phyloP scores from a whole-genome alignment of 176 grass and related monocot genomes.

The Pontederia paniculata region DNA sequence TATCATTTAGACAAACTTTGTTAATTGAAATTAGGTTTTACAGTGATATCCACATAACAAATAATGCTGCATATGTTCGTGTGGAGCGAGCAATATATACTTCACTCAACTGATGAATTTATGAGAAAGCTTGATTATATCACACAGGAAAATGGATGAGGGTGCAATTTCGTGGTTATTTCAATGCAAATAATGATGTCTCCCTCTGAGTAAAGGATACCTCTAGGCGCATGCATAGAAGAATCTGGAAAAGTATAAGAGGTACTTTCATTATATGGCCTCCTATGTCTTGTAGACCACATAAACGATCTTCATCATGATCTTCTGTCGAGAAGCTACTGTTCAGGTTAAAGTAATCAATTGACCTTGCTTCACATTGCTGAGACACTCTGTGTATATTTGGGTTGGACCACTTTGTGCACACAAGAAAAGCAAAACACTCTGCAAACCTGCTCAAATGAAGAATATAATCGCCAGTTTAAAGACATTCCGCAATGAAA shows the following conservation, averaged over 20 bases:
- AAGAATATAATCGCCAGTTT: slow-evolving; percentile 7
- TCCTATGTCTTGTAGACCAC: slow-evolving; percentile 48
- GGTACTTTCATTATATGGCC: slow-evolving; percentile 49
- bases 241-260: slow-evolving; percentile 42
- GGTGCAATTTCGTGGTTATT: background rate
- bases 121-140: too few relatives aligned
- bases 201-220: slow-evolving; percentile 23
- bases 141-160: too few relatives aligned
- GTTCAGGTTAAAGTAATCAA: slow-evolving; percentile 15
- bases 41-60: too few relatives aligned
- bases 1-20: too few relatives aligned
- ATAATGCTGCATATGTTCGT: too few relatives aligned
- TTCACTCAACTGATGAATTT: too few relatives aligned
- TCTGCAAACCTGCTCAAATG: slow-evolving; percentile 45
- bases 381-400: slow-evolving; percentile 26
- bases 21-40: too few relatives aligned
- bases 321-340: slow-evolving; percentile 15
- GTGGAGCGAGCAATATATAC: too few relatives aligned
- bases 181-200: background rate
- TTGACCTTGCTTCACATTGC: slow-evolving; percentile 24
- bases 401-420: slow-evolving; percentile 55
- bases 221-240: slow-evolving; percentile 65
- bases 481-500: background rate
- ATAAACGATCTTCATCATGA: slow-evolving; percentile 26
- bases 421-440: slow-evolving; percentile 59